Base-by-base conservation (phyloP, 2,329 filamentous ascomycete species). In the Dothistroma septosporum region DNA sequence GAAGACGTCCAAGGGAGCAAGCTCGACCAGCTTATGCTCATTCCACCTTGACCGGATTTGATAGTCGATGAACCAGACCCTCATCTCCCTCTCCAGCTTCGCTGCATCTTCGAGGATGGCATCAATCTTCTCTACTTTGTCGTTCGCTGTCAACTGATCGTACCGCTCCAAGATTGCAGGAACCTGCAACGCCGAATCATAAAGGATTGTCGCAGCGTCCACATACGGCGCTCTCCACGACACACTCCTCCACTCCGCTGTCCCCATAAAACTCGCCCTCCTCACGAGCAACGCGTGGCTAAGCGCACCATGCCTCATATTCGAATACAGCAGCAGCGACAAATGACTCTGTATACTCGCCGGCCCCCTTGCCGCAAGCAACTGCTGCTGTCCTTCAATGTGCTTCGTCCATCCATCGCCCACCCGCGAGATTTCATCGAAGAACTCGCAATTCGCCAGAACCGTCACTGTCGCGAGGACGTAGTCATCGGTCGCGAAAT, bases 391-490 rank as follows among this genome's bases (percentile, higher is more conserved):
- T 14, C 72, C 72, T 19, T 64, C 55, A 2, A 72, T 63, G 49
- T 74, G 72, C 47, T 67, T 64, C 32, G 58, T 62, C 71, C 70
- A 74, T 35, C 66, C 68, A 28, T 62, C 58, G 16, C 66, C 67
- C 32, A 67, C 64, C 35, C 68, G 64, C n/a, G 65, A 60, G 28
- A 74, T 71, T 44, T 72, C 66, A 33, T 71, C 68, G 62, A 67
- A 74, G 41, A 73, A 68, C 55, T 72, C 71, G 55, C 72, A 74
- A 6, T 62, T 63, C 10, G 65, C 69, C 16, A 74, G 60, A 4
- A 73, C 57, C 11, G 63, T 67, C 21, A 68, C 68, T 7, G 72
- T 69, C 10, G 70, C 71, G 10, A 74, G 59, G 19, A 70, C 59
- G 44, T 70, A 69, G 53, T 74, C 71, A 12, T 69, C 68, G 9